Conservation (phyloP, 805 yeast genomes). For the Suhomyces faveliae region DNA sequence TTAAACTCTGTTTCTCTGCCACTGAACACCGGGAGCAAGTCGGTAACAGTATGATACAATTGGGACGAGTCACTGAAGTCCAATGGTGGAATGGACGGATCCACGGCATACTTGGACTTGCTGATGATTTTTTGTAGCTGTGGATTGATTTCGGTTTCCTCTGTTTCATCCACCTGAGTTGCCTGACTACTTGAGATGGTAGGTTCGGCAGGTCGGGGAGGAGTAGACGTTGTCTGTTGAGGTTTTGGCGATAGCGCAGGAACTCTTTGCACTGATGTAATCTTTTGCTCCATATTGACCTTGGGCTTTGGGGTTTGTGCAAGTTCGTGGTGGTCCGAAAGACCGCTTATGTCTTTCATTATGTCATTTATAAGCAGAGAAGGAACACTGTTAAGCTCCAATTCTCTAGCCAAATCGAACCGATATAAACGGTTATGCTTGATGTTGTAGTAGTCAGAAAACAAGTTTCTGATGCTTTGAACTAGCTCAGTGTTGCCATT, state of each 20-base stretch:
- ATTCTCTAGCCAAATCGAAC: slow-evolving; percentile 43
- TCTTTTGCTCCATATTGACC: no score
- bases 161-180: background rate
- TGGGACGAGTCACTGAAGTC: slow-evolving; percentile 25
- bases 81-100: slow-evolving; percentile 32
- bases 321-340: background rate
- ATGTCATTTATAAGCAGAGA: slow-evolving; percentile 6
- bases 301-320: background rate
- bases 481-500: slow-evolving; percentile 4
- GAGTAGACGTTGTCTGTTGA: background rate
- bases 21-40: slow-evolving; percentile 43
- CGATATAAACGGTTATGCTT: slow-evolving; percentile 40
- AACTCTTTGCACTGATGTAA: background rate
- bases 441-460: slow-evolving; percentile 27
- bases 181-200: background rate
- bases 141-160: slow-evolving; percentile 2
- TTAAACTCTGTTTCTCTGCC: slow-evolving; percentile 85
- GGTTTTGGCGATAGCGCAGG: background rate
- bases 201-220: background rate
- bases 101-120: slow-evolving; percentile 38
- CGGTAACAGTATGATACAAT: slow-evolving; percentile 19
- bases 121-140: slow-evolving; percentile 16
- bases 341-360: slow-evolving; percentile 3
- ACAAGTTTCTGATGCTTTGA: slow-evolving; percentile 18
- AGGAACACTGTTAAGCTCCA: slow-evolving; percentile 33